Conservation (phyloP, 768 basidiomycete genomes). For the Naganishia randhawae region DNA sequence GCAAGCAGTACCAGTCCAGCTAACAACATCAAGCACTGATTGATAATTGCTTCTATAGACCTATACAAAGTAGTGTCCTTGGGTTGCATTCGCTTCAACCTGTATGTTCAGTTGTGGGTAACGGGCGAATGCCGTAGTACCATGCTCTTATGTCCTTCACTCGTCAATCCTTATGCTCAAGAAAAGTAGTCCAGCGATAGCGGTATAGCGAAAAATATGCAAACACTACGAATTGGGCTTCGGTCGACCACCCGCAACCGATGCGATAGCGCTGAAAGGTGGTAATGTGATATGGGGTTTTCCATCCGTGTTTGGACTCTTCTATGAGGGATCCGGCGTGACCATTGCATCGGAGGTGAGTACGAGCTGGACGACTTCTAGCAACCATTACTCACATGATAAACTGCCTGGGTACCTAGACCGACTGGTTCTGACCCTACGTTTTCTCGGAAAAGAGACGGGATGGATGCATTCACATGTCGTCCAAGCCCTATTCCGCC, state of each 20-base stretch:
- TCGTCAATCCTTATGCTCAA: background rate
- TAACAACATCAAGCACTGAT: background rate
- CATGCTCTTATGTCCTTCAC: too few relatives aligned
- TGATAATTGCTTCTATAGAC: constrained; percentile 5
- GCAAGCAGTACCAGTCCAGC: too few relatives aligned
- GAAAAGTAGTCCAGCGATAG: background rate
- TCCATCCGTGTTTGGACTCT: background rate
- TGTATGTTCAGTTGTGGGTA: background rate
- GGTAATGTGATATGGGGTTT: constrained; percentile 39
- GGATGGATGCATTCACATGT: constrained; percentile 37
- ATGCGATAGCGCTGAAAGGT: constrained; percentile 50
- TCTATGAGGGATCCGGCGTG: constrained; percentile 47
- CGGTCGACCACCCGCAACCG: constrained; percentile 43
- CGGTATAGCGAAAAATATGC: background rate
- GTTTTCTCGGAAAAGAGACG: constrained; percentile 29
- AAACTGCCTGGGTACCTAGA: background rate
- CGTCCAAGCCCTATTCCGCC: constrained; percentile 42
- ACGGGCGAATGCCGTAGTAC: background rate
- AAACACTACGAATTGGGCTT: constrained; percentile 31
- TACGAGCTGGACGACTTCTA: constrained; percentile 31
- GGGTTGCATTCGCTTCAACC: background rate
- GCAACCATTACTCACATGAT: constrained; percentile 12
- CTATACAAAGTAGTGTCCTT: constrained; percentile 13
- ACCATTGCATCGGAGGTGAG: constrained; percentile 21
- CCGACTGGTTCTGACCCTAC: background rate